Conservation (phyloP, 768 basidiomycete genomes). For the Termitomyces eurrhizus region DNA sequence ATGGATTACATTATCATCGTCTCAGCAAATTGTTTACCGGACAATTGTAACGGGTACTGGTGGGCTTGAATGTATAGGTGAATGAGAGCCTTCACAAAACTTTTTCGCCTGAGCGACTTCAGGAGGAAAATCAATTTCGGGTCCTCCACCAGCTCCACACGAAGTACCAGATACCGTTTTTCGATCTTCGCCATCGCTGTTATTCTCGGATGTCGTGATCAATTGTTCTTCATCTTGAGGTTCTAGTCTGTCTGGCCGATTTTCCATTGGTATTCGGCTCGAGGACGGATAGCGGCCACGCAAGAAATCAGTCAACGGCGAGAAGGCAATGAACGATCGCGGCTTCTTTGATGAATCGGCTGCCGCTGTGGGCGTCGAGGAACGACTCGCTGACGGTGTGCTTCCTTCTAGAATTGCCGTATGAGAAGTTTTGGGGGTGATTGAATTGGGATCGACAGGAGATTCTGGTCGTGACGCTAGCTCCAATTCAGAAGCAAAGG, state of each 20-base stretch:
- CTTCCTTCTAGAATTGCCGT: conserved; percentile 25
- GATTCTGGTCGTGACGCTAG: conserved; percentile 19
- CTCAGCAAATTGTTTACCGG: background rate
- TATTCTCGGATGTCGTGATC: conserved; percentile 13
- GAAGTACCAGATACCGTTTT: conserved; percentile 31
- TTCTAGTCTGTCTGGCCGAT: conserved; percentile 13
- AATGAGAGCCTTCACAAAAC: conserved; percentile 5
- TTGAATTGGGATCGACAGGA: conserved; percentile 20
- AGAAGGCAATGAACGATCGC: conserved; percentile 54
- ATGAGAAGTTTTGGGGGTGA: conserved; percentile 35
- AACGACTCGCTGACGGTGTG: conserved; percentile 50
- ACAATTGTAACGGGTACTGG: conserved; percentile 4
- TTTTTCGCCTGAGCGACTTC: conserved; percentile 8
- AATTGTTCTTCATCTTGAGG: conserved; percentile 12
- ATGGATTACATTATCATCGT: background rate
- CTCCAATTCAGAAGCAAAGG: conserved; percentile 21
- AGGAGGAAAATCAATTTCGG: background rate
- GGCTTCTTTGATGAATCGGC: conserved; percentile 36
- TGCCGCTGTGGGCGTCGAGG: conserved; percentile 51
- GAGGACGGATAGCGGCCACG: conserved; percentile 58
- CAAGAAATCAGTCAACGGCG: conserved; percentile 61
- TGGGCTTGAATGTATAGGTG: conserved; percentile 4
- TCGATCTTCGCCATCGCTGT: conserved; percentile 37
- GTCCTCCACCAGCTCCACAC: conserved; percentile 5
- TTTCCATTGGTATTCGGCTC: conserved; percentile 21